Base-by-base conservation (phyloP, 2,329 filamentous ascomycete genomes). In the Fusarium nematophilum region DNA sequence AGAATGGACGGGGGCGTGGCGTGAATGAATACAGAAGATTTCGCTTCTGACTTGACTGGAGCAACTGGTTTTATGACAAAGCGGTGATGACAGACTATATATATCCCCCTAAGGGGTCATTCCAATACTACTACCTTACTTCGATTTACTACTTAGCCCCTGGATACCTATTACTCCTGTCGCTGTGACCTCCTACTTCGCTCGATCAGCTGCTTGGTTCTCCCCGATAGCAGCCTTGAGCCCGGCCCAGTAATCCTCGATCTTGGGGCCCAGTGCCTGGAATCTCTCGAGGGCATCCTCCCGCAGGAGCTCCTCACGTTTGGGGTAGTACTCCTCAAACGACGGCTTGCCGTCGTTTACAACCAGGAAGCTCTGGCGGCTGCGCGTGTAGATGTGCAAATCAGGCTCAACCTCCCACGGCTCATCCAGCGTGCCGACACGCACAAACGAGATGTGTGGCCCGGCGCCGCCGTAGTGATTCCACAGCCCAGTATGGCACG, bases 381-480 rank as follows among this genome's bases (percentile, higher is more conserved):
- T 77, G 27, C 69, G 65, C 14, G 72, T 75, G 56, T 70, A 83
- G 44, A 81, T 78, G 66, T 83, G 79, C 15, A 78, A 72, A 63
- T 81, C 77, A 1, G 79, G 79, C n/a, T 72, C 70, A 7, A 79
- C 60, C 47, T 72, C 64, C 57, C 71, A 69, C 6, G 74, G 68
- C 11, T 65, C 60, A 64, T 81, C 80, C 40, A 83, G 70, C 9
- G 80, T 82, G 3, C 80, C 79, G 21, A 73, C 76, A 31, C 78
- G 74, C 9, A 83, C 60, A 58, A 75, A 81, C 13, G 70, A 66
- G 9, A 76, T 46, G 46, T 70, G 38, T 7, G 64, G 62, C 3
- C 73, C 72, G 10, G 55, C 57, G 30, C 71, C 72, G 10, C 43
- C 69, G 62, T 82, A 83, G 59, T 78, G 61, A 50, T 68, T 76